phyloP scores from a whole-genome alignment of 139 green algal species.

The Tetraselmis striata region DNA sequence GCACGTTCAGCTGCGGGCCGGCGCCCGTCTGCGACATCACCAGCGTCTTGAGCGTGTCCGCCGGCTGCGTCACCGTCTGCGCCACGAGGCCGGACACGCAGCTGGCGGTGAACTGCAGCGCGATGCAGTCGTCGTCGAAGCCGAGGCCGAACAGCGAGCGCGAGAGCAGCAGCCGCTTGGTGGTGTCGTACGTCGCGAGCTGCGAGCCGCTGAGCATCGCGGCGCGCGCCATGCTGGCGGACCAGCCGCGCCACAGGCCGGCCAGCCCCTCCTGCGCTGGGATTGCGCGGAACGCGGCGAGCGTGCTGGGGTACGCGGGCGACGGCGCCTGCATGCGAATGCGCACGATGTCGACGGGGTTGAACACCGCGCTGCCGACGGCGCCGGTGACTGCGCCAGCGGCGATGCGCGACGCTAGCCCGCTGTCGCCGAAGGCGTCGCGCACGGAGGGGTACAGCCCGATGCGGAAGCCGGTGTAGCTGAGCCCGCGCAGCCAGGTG shows the following conservation, averaged over 20 bases:
- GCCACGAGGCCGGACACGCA: constrained; percentile 15
- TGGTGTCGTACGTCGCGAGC: constrained; percentile 20
- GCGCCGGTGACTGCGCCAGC: constrained; percentile 12
- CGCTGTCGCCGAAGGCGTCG: not conserved
- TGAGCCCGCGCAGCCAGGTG: constrained; percentile 16
- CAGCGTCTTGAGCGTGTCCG: constrained; percentile 25
- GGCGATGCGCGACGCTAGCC: not conserved
- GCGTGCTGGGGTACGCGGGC: not conserved
- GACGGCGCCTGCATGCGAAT: constrained; percentile 18
- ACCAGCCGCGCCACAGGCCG: constrained; percentile 15
- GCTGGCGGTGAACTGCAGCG: constrained; percentile 15
- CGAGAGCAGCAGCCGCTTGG: constrained; percentile 4
- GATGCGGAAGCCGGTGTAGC: constrained; percentile 23
- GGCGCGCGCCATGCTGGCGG: constrained; percentile 14
- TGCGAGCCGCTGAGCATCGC: constrained; percentile 13
- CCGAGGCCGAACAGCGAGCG: not conserved
- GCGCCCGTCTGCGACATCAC: constrained; percentile 8
- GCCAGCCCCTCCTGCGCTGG: not conserved
- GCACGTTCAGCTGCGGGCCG: not conserved
- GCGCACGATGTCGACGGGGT: constrained; percentile 20
- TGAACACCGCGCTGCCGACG: constrained; percentile 15
- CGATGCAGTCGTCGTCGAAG: not conserved
- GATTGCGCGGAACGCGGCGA: constrained; percentile 1
- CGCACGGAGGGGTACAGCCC: constrained; percentile 19
- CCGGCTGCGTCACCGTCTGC: constrained; percentile 21